Evolutionary conservation across 2,329 filamentous ascomycete species (phyloP).

Genomic region (Metarhizium sp.): DNA sequence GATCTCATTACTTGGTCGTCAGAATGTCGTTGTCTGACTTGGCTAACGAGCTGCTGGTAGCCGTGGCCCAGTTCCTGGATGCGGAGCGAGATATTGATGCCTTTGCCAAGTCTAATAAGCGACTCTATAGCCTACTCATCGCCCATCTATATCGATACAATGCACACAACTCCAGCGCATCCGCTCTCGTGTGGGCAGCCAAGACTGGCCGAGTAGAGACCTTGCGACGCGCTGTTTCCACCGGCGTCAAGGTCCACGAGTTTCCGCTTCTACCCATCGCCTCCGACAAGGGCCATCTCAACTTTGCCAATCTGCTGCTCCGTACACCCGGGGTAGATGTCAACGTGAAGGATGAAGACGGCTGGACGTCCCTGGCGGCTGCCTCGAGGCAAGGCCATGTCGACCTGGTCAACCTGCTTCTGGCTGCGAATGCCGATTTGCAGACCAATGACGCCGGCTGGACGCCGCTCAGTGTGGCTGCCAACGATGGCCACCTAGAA

Average conservation of each 20-base stretch:
- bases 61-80: slow-evolving; percentile 1
- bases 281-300: neutral
- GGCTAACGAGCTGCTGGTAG: slow-evolving; percentile 6
- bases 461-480: slow-evolving; percentile 8
- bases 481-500: slow-evolving; percentile 6
- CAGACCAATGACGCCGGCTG: slow-evolving; percentile 6
- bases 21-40: slow-evolving; percentile 5
- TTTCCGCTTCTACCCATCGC: slow-evolving; percentile 5
- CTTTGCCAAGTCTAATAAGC: neutral
- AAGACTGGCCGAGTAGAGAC: slow-evolving; percentile 1
- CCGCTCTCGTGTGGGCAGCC: slow-evolving; percentile 6
- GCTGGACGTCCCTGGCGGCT: slow-evolving; percentile 7
- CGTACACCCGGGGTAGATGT: slow-evolving; percentile 1
- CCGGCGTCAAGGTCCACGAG: slow-evolving; percentile 1
- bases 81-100: slow-evolving; percentile 2
- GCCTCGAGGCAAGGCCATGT: slow-evolving; percentile 6
- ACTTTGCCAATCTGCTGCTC: slow-evolving; percentile 4
- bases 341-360: neutral
- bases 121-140: slow-evolving; percentile 2
- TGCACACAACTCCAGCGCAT: neutral
- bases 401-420: slow-evolving; percentile 5
- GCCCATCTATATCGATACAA: slow-evolving; percentile 5
- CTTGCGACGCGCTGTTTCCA: slow-evolving; percentile 1
- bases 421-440: slow-evolving; percentile 3
- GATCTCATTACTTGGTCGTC: neutral